A percentile compares a stretch with the other conserved stretches of the same genome.
phyloP scores from a whole-genome alignment of 2,329 filamentous ascomycete genomes.

The Epichloe amarillans region DNA sequence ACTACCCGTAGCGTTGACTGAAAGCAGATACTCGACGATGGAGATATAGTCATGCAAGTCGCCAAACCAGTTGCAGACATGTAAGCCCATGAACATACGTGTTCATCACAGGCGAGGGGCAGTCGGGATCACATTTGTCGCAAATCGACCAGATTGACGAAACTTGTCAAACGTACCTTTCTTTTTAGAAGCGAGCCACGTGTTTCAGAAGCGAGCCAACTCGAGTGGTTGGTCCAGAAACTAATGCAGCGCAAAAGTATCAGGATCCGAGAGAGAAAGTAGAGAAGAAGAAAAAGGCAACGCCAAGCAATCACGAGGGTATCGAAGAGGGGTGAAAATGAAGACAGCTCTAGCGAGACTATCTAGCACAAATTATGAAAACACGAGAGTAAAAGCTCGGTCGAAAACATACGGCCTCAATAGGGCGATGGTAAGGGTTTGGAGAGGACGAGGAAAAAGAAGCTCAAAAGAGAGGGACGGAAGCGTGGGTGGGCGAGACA shows the following conservation, averaged over 20 bases:
- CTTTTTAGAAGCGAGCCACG: neutral
- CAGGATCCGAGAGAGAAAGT: neutral
- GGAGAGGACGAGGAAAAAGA: constrained; percentile 1
- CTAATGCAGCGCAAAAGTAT: neutral
- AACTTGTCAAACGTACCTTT: neutral
- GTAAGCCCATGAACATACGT: neutral
- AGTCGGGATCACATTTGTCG: neutral
- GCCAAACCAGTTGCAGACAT: neutral
- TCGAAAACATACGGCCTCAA: constrained; percentile 1
- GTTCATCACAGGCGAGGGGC: neutral
- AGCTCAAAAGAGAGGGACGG: constrained; percentile 5
- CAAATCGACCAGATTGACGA: neutral
- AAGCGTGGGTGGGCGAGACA: constrained; percentile 9
- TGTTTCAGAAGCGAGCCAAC: neutral
- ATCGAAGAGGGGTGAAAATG: constrained; percentile 5
- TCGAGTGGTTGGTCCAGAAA: neutral
- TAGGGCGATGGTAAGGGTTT: neutral
- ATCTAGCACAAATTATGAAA: neutral
- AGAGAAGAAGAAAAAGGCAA: constrained; percentile 3
- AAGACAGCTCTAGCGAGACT: constrained; percentile 2
- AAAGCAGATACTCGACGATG: neutral
- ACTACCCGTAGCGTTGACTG: neutral
- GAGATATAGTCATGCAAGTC: neutral
- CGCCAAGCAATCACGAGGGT: constrained; percentile 9
- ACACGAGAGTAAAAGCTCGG: neutral